Percentiles rank a stretch among this genome's conserved stretches.
Evolutionary conservation across 78 protist genomes (phyloP).

Genomic region (Emiliania huxleyi): DNA sequence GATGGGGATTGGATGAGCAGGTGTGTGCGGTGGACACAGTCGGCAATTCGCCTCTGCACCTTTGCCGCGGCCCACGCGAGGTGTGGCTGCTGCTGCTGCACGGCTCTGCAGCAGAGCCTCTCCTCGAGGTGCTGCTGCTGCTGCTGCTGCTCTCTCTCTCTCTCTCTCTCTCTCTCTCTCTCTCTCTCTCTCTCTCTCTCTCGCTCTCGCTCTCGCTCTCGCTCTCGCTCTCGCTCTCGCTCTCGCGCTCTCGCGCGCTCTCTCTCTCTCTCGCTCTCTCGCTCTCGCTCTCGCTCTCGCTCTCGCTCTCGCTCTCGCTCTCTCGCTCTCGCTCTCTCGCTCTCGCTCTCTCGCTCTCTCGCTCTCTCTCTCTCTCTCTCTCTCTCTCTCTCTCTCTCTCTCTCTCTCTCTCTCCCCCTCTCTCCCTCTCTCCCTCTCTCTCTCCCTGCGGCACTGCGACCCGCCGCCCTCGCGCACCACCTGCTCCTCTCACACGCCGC

Average conservation of each 20-base stretch:
- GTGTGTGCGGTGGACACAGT: too few relatives aligned
- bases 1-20: too few relatives aligned
- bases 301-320: background rate
- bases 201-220: background rate
- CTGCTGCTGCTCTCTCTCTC: background rate
- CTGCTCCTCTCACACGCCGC: background rate
- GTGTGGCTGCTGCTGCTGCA: background rate
- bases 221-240: background rate
- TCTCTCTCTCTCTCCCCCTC: background rate
- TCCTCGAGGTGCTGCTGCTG: background rate
- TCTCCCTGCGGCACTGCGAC: background rate
- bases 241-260: background rate
- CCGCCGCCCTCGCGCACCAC: background rate
- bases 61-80: too few relatives aligned
- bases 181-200: background rate
- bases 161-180: background rate
- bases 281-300: background rate
- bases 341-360: background rate
- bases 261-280: background rate
- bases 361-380: background rate
- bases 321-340: background rate
- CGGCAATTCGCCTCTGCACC: too few relatives aligned
- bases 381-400: background rate
- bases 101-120: background rate
- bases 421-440: background rate